Evolutionary conservation across 139 green algal genomes (phyloP).

Genomic region (Chlamydomonas sp.): DNA sequence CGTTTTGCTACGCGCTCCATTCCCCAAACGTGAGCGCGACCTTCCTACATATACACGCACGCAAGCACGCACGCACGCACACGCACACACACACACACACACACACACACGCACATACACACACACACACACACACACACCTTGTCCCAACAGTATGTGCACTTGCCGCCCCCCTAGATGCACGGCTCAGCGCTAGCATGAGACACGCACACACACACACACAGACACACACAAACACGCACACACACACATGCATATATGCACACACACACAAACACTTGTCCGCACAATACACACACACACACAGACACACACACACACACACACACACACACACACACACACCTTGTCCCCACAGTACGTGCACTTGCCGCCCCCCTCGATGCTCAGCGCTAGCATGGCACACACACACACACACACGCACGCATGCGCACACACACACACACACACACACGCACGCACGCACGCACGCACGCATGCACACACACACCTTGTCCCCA

Average conservation of each 20-base stretch:
- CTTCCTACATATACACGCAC: too few species aligned
- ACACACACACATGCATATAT: not conserved
- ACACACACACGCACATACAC: not conserved
- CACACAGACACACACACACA: not conserved
- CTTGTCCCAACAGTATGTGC: constrained; percentile 13
- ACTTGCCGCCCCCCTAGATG: not conserved
- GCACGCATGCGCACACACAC: not conserved
- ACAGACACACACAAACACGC: not conserved
- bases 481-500: not conserved
- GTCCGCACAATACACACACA: too few species aligned
- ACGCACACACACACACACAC: not conserved
- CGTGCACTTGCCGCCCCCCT: too few species aligned
- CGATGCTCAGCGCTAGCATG: not conserved
- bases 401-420: not conserved
- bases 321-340: not conserved
- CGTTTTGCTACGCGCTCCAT: too few species aligned
- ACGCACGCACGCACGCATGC: not conserved
- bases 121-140: not conserved
- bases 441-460: not conserved
- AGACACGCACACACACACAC: not conserved
- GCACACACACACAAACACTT: too few species aligned
- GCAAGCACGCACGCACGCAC: not conserved
- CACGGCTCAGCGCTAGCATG: not conserved
- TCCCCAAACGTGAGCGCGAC: too few species aligned
- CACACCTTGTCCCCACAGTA: too few species aligned